Base-by-base conservation (phyloP, 1,284 basidiomycete species). In the Quambalaria eucalypti region DNA sequence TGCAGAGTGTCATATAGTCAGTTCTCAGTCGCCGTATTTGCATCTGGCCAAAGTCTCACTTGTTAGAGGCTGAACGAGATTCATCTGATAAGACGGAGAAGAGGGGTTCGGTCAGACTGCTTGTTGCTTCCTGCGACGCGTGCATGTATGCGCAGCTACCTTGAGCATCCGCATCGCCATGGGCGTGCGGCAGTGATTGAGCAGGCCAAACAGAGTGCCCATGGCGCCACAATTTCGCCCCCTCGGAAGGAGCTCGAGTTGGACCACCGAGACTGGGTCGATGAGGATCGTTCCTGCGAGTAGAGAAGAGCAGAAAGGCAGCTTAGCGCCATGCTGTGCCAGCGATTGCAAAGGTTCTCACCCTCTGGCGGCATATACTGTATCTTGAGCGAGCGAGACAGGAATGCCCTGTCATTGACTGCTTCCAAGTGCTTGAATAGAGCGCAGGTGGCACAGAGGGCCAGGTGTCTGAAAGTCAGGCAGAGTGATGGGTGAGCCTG, bases 51-150 rank as follows among this genome's bases (percentile, higher is more conserved):
- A 30, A 8, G 23, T 4, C 39, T 48, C 21, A 53, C 51, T 28
- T 12, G 46, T 30, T 28, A 57, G 21, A 10, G 55, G 55, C 51
- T 52, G 50, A 6, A 57, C 28, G 5, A 57, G 25, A 28, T 57
- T 57, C 51, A 54, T 54, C n/a, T 39, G 36, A 4, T 4, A 4
- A 5, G 5, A 21, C 4, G 3, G 10, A 4, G 36, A 39, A 21
- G 21, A 39, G 36, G 3, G 10, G 16, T 21, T n/a, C 16, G 21
- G 10, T 12, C 10, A 12, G 5, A 12, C 4, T 9, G 5, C 10
- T 39, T 21, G 36, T 39, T n/a, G 16, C 8, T 33, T 14, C 36
- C 36, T 3, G 5, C 21, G 36, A 5, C 5, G 16, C 3, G 5
- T 39, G 31, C 21, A 14, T 10, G 36, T 5, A 21, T 39, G 5